These are phyloP conservation scores for Hypoxylon sp. DNA, from an alignment of 2,329 filamentous ascomycete species.

Conservation along the genomic window DNA sequence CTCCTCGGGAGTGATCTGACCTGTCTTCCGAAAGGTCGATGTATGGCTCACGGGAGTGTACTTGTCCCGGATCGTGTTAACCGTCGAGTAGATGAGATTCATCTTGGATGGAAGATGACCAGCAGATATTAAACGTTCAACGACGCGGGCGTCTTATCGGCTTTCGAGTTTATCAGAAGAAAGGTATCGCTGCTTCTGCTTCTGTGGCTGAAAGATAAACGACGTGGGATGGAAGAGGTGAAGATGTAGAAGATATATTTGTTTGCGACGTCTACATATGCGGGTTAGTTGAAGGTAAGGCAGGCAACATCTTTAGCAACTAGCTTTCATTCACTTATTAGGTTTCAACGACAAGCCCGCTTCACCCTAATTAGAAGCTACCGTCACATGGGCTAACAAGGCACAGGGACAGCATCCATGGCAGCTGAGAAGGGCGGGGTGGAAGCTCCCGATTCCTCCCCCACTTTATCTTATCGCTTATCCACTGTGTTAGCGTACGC, in stretches of 20 bases:
- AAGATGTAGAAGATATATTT: constrained; percentile 6
- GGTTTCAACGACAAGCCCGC: not conserved
- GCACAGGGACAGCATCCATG: constrained; percentile 23
- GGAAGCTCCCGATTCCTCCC: not conserved
- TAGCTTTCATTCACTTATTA: not conserved
- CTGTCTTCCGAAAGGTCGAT: constrained; percentile 93
- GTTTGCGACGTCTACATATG: constrained; percentile 6
- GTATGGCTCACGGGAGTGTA: constrained; percentile 91
- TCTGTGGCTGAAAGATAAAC: constrained; percentile 1
- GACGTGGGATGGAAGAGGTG: constrained; percentile 5
- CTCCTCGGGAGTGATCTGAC: constrained; percentile 97
- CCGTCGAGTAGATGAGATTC: constrained; percentile 93
- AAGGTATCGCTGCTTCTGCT: constrained; percentile 8
- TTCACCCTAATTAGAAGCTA: constrained; percentile 9
- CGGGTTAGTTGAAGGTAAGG: not conserved
- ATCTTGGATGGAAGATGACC: constrained; percentile 63
- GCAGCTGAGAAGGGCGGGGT: constrained; percentile 16
- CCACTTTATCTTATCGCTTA: constrained; percentile 9
- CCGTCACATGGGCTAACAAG: constrained; percentile 19
- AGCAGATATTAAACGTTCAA: not conserved
- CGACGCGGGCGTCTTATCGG: constrained; percentile 4
- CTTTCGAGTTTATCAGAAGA: not conserved
- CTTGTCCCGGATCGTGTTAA: constrained; percentile 91
- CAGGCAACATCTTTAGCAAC: constrained; percentile 8
- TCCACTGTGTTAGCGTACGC: not conserved